phyloP scores from a whole-genome alignment of 768 basidiomycete genomes.

The Psilocybe cyanescens region DNA sequence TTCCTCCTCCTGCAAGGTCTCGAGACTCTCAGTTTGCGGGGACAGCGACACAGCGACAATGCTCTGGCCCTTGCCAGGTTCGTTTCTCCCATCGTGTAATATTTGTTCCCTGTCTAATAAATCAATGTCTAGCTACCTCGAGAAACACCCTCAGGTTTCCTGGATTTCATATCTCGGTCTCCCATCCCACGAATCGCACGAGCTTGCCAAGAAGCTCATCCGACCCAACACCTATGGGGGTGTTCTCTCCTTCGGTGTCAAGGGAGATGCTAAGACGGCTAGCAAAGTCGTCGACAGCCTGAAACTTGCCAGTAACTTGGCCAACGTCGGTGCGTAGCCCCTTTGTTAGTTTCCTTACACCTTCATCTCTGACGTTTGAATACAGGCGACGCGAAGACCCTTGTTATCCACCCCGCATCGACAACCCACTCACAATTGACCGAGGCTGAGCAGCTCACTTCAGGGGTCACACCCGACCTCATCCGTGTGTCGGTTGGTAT shows the following conservation, averaged over 20 bases:
- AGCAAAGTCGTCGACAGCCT: slow-evolving; percentile 71
- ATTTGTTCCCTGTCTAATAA: slow-evolving; percentile 4
- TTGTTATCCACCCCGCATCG: slow-evolving; percentile 78
- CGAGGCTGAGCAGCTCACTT: slow-evolving; percentile 57
- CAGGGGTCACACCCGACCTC: slow-evolving; percentile 78
- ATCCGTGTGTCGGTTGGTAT: slow-evolving; percentile 60
- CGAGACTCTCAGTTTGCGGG: slow-evolving; percentile 76
- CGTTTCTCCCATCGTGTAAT: slow-evolving; percentile 7
- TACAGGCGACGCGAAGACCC: slow-evolving; percentile 72
- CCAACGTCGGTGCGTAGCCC: slow-evolving; percentile 61
- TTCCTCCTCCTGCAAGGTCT: slow-evolving; percentile 81
- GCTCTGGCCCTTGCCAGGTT: slow-evolving; percentile 67
- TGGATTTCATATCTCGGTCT: slow-evolving; percentile 87
- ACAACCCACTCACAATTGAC: slow-evolving; percentile 79
- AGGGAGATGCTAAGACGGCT: slow-evolving; percentile 54
- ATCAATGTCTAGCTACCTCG: slow-evolving; percentile 49
- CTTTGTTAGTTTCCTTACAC: background rate
- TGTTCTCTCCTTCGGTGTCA: slow-evolving; percentile 78
- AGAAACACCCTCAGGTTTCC: slow-evolving; percentile 63
- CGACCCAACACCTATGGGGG: slow-evolving; percentile 65
- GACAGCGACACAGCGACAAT: slow-evolving; percentile 72
- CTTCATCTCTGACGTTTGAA: background rate
- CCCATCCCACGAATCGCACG: slow-evolving; percentile 60
- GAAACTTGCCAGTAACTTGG: slow-evolving; percentile 71
- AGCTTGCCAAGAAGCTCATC: slow-evolving; percentile 58